Conservation (phyloP, 2,329 filamentous ascomycete genomes). For the Pseudogymnoascus sp. region DNA sequence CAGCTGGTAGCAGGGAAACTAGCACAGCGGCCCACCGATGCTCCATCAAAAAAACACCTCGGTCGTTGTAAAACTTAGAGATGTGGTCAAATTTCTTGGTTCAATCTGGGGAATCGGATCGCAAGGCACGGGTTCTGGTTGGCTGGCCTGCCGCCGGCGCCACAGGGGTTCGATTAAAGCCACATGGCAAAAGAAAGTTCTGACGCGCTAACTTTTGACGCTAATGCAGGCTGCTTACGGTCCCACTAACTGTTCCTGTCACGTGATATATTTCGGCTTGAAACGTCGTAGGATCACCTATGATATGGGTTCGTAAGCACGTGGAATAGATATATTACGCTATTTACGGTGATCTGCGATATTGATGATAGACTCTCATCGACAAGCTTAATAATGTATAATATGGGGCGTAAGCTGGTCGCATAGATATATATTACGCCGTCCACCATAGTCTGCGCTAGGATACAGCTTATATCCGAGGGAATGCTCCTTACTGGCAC, state of each 20-base stretch:
- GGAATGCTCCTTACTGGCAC: background rate
- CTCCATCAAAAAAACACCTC: background rate
- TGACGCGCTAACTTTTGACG: background rate
- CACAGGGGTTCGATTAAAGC: background rate
- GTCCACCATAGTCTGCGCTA: background rate
- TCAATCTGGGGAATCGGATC: background rate
- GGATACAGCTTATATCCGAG: background rate
- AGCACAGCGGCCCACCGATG: background rate
- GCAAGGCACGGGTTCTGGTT: background rate
- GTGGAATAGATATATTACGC: background rate
- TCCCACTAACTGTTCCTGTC: background rate
- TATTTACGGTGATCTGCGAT: background rate
- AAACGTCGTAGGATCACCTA: no score
- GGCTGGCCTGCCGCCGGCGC: background rate
- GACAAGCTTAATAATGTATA: conserved; percentile 1
- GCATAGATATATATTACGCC: conserved; percentile 3
- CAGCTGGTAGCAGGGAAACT: background rate
- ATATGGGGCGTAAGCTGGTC: background rate
- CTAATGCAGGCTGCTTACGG: background rate
- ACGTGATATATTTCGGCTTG: background rate
- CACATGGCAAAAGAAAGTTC: conserved; percentile 5
- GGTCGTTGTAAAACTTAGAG: background rate
- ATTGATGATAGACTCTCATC: background rate
- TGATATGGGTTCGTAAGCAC: background rate
- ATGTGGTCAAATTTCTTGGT: background rate